Evolutionary conservation across 2,329 filamentous ascomycete genomes (phyloP), one percentile per base, ranked within the genome.

Genomic region (Neofusicoccum cordaticola): DNA sequence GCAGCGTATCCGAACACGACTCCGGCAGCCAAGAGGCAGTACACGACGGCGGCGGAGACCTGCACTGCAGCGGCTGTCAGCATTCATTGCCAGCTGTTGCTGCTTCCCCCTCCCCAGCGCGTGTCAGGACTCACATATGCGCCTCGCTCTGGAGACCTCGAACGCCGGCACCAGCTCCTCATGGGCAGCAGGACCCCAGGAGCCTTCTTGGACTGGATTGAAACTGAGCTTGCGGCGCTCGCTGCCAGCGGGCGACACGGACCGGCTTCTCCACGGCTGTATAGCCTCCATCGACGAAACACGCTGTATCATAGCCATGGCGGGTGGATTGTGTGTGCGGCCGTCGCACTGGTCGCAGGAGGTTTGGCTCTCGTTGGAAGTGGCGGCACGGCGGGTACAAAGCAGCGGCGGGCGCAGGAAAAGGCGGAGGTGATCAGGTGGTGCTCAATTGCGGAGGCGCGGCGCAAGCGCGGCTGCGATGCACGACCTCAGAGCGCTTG

Each of bases 31-130:
- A 78, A 83, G 41, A 93, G 84, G 75, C 90, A 94, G 74, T 90
- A 91, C 11, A 91, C 70, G 1, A 91, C 86, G 5, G 88, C 89
- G 52, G 86, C 80, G 45, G 79, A 77, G n/a, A 93, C 86, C 78
- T 94, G 91, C 15, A 85, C 88, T 92, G 70, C 64, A 39, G 11
- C 44, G 6, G 22, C 44, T 3, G 52, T 64, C 45, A 64, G 53
- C 31, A 35, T 19, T 19, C 42, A 15, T 35, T 41, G 27, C 27
- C 27, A 31, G 27, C 27, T 7, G 6, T 31, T 31, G 27, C 6
- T 31, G 27, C 27, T 31, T 31, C 27, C 27, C 27, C 6, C 27
- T 31, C 27, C 6, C 4, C 27, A 7, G 27, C 27, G 1, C 4
- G 27, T 31, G 27, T 31, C 27, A 31, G 50, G 44, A 75, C 82